Base-by-base conservation (phyloP, 2,329 filamentous ascomycete genomes). In the Rutstroemia sp. region DNA sequence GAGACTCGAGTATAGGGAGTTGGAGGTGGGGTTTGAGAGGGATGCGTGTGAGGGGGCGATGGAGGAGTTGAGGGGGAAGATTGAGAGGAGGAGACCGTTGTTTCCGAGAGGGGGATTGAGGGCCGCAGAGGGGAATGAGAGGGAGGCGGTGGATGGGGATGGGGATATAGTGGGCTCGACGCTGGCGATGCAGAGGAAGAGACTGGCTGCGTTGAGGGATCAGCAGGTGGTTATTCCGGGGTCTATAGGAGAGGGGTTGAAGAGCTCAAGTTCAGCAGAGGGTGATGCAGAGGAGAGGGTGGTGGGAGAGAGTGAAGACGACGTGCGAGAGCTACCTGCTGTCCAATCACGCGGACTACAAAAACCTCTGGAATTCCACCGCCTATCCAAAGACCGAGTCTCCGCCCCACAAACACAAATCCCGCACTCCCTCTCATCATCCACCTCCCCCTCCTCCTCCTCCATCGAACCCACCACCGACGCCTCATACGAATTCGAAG, bases 31-130 rank as follows among this genome's bases (percentile, higher is more conserved):
- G 2, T 67, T 61, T 45, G 60, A 58, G 37, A 30, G 37, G 16
- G 67, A 68, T 58, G 61, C 61, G 14, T 68, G 65, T 50, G 58
- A 59, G n/a, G 57, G 61, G 7, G 42, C 45, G 2, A 38, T 68
- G 1, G 61, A 64, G 25, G 61, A 67, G 27, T 56, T 68, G 48
- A 10, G 39, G 51, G 49, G 16, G 9, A 23, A 8, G 14, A 14
- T 37, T 37, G 41, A 52, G 38, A 41, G 25, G 23, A 48, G 42
- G 38, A 57, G 23, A 41, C 48, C 49, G 3, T 30, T 57, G 46
- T 39, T 44, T 39, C 27, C 37, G 17, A 30, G 10, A 30, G 7
- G 10, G 12, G 16, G 44, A 8, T n/a, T 19, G 12, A 23, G 14
- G 5, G 9, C 5, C 1, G 23, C 1, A 47, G 30, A 21, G 2